Conservation (phyloP, 1,139 yeast species). For the Kodamaea sp. region DNA sequence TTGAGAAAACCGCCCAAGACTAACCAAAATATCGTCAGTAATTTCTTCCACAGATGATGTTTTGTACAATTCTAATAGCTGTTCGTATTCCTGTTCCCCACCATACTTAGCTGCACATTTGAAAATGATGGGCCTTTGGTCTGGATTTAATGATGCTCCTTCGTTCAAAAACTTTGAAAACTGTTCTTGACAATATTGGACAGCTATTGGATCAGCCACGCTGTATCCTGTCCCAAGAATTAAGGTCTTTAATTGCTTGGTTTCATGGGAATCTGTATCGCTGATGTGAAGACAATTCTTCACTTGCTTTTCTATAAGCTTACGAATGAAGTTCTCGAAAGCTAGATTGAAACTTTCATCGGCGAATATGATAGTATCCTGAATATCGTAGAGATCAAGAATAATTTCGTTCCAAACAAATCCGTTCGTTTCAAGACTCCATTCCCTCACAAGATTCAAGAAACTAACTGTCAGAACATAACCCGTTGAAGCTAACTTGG, state of each 20-base stretch:
- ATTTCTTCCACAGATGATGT: no score
- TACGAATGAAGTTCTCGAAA: slow-evolving; percentile 58
- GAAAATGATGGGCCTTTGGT: no score
- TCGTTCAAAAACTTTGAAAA: no score
- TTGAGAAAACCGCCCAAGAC: no score
- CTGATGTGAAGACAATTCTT: slow-evolving; percentile 71
- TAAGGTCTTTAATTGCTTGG: slow-evolving; percentile 78
- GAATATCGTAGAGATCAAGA: slow-evolving; percentile 53
- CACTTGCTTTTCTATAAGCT: slow-evolving; percentile 58
- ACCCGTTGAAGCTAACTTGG: slow-evolving; percentile 72
- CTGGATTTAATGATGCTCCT: no score
- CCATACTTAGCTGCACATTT: no score
- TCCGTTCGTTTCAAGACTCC: slow-evolving; percentile 68
- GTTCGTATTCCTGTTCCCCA: no score
- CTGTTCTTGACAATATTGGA: no score
- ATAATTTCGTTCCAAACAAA: slow-evolving; percentile 81
- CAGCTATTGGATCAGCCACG: no score
- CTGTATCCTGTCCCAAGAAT: no score
- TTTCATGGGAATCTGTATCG: slow-evolving; percentile 63
- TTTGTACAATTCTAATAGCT: no score
- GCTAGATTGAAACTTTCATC: slow-evolving; percentile 55
- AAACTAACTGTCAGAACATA: slow-evolving; percentile 67
- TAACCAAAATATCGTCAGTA: no score
- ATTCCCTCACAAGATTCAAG: slow-evolving; percentile 61
- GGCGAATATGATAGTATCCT: slow-evolving; percentile 72